Percentiles rank a stretch among this genome's conserved stretches.
Conservation (phyloP, 2,329 filamentous ascomycete genomes). For the Penicillium hordei region DNA sequence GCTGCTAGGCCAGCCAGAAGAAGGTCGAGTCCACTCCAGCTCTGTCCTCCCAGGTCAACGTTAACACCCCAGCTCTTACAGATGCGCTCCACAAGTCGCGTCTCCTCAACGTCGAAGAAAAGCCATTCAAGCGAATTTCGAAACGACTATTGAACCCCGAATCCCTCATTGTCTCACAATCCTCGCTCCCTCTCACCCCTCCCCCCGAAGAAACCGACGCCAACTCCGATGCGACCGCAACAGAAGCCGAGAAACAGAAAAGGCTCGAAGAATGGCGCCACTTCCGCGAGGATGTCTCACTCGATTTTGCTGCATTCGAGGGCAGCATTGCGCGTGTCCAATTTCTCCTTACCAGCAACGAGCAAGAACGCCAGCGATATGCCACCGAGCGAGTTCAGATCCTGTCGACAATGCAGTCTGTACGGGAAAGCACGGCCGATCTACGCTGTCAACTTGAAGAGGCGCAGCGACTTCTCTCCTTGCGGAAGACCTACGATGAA, state of each 20-base stretch:
- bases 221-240: constrained; percentile 44
- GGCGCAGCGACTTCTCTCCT: constrained; percentile 70
- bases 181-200: constrained; percentile 62
- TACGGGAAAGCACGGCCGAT: constrained; percentile 71
- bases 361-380: constrained; percentile 79
- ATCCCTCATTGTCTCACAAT: constrained; percentile 59
- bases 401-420: constrained; percentile 71
- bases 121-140: constrained; percentile 84
- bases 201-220: constrained; percentile 59
- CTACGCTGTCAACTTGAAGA: constrained; percentile 74
- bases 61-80: constrained; percentile 33
- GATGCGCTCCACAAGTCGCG: constrained; percentile 84
- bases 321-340: constrained; percentile 84
- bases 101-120: constrained; percentile 86
- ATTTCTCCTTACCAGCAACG: constrained; percentile 80
- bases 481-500: constrained; percentile 84
- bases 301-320: constrained; percentile 88
- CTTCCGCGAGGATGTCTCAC: constrained; percentile 77
- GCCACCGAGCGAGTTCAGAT: constrained; percentile 77
- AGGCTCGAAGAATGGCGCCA: constrained; percentile 59
- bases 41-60: constrained; percentile 10
- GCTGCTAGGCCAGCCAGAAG: constrained; percentile 69
- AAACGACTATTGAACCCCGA: constrained; percentile 73
- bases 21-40: constrained; percentile 34
- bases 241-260: constrained; percentile 50